These are phyloP conservation scores for Talaromyces wortmannii DNA, from an alignment of 495 filamentous ascomycete genomes.

Conservation along the genomic window DNA sequence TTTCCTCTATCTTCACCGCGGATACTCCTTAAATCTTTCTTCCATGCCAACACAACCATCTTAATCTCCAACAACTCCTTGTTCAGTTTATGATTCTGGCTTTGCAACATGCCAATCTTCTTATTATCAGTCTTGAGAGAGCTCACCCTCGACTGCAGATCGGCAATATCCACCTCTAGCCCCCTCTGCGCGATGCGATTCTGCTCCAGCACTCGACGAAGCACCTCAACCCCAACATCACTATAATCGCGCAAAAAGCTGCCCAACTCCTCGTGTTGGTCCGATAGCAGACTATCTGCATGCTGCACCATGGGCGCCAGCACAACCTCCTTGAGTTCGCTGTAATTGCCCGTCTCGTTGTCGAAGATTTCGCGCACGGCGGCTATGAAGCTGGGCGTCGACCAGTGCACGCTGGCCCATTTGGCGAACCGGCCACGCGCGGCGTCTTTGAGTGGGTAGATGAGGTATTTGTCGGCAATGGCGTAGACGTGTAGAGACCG, in stretches of 20 bases:
- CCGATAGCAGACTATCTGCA: not conserved
- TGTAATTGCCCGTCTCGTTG: slow-evolving; percentile 4
- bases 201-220: not conserved
- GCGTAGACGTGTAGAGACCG: slow-evolving; percentile 21
- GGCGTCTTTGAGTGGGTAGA: slow-evolving; percentile 19
- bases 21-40: slow-evolving; percentile 2
- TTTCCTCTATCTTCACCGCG: not conserved
- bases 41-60: slow-evolving; percentile 5
- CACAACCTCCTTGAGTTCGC: slow-evolving; percentile 2
- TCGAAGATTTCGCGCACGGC: slow-evolving; percentile 19
- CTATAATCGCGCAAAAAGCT: slow-evolving; percentile 3
- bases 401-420: slow-evolving; percentile 4
- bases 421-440: slow-evolving; percentile 22
- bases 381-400: slow-evolving; percentile 9
- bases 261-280: not conserved
- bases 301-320: not conserved
- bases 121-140: slow-evolving; percentile 2
- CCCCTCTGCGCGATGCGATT: not conserved
- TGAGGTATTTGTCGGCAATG: slow-evolving; percentile 27
- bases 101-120: slow-evolving; percentile 1
- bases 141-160: not conserved
- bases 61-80: slow-evolving; percentile 6
- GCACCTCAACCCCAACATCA: slow-evolving; percentile 1
- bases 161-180: not conserved
- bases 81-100: slow-evolving; percentile 2